A percentile compares a stretch with the other conserved stretches of the same genome.
Conservation (phyloP, 805 yeast species). For the Hanseniaspora clermontiae region DNA sequence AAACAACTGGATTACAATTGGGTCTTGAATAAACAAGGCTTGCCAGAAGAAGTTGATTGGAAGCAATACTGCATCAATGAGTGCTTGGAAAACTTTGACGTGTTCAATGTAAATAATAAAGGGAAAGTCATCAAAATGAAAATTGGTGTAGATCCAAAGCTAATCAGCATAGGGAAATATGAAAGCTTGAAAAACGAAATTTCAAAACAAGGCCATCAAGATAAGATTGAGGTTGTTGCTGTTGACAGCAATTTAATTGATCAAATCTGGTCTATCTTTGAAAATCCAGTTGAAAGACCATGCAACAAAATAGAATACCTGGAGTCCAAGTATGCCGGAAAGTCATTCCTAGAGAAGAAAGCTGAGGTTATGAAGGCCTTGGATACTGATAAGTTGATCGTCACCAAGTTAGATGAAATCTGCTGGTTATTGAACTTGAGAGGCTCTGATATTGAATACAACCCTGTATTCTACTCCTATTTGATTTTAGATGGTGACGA, state of each 20-base stretch:
- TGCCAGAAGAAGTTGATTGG: constrained; percentile 60
- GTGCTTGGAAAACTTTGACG: constrained; percentile 34
- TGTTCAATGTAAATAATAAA: constrained; percentile 20
- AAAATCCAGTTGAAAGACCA: constrained; percentile 48
- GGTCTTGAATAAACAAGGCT: constrained; percentile 70
- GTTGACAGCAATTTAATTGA: constrained; percentile 60
- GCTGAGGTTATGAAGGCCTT: constrained; percentile 8
- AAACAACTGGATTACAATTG: constrained; percentile 70
- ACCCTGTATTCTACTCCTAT: constrained; percentile 74
- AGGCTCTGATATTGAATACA: constrained; percentile 68
- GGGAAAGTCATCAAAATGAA: constrained; percentile 32
- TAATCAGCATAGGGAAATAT: constrained; percentile 40
- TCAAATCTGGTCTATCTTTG: constrained; percentile 55
- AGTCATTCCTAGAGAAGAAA: constrained; percentile 45
- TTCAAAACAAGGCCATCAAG: constrained; percentile 21
- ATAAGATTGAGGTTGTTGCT: constrained; percentile 37
- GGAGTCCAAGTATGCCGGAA: constrained; percentile 50
- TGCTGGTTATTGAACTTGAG: constrained; percentile 86
- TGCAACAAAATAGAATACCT: constrained; percentile 39
- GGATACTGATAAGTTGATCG: constrained; percentile 32
- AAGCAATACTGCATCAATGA: constrained; percentile 58
- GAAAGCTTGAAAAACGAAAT: constrained; percentile 24
- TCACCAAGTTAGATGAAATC: constrained; percentile 73
- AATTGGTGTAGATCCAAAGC: constrained; percentile 74
- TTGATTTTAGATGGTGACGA: constrained; percentile 34